Evolutionary conservation across 1,139 yeast genomes (phyloP), one percentile per base, ranked within the genome.

Genomic region (Suhomyces maxii): DNA sequence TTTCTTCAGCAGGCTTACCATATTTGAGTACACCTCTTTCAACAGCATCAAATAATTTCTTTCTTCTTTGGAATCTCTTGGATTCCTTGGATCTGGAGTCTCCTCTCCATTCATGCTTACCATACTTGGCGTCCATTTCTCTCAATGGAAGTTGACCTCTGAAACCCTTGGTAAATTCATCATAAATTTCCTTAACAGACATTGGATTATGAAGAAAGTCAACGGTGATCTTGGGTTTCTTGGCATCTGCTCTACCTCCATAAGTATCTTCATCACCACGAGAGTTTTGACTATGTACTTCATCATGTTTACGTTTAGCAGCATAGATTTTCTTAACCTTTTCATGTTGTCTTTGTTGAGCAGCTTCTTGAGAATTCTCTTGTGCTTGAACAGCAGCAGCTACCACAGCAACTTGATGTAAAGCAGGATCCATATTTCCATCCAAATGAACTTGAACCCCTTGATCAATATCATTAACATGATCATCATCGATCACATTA

Each of bases 21-120:
- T 69, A 74, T 53, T 72, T 73, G 25, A 59, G 59, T 63, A 69
- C 66, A 1, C 79, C 79, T 31, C 75, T 56, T 39, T 69, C 71
- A 36, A 75, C 71, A 28, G 79, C 77, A 52, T 75, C 79, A 50
- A 77, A 73, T 39, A 75, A 58, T 56, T 75, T 69, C 53, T 73
- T 74, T 38, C 80, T 59, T 52, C 80, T 60, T 56, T 75, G 80
- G 56, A 57, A 75, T 49, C 80, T 58, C 56, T 75, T 75, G 36
- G 73, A 67, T 47, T 74, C 79, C 53, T 75, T 75, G n/a, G 77
- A 70, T 37, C 79, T 55, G 9, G 76, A 69, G 56, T 74, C 78
- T 25, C 80, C 80, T 48, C 80, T 59, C 80, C 80, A 75, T 46
- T 70, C 71, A 51, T 68, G 68, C 51, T 74, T 74, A 14, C 80